Evolutionary conservation across 2,329 filamentous ascomycete species (phyloP), one percentile per base, ranked within the genome.

Genomic region (Helotiales sp.): DNA sequence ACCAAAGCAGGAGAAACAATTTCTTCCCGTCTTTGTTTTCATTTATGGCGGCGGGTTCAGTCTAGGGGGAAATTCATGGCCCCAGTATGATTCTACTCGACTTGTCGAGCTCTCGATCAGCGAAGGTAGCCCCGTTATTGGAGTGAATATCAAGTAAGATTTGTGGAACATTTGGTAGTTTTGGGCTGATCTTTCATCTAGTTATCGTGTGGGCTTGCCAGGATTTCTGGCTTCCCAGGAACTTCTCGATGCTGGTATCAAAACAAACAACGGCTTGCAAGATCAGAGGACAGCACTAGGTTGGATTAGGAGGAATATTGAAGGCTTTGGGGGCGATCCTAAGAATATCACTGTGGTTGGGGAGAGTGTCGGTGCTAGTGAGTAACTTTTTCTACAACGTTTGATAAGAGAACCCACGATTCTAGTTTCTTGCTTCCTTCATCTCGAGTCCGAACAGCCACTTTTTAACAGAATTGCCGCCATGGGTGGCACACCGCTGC

Each of bases 311-410:
- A 68, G 68, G 8, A 49, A 77, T 32, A 73, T 78, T 26, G 43
- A 63, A 0, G 75, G 73, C 1, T 78, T 78, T 52, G 75, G 76
- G 2, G 75, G 76, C 6, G 73, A 77, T 61, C 69, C 73, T 10
- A 50, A 66, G 0, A 66, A 66, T 28, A 65, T 77, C 22, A 77
- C 75, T 0, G 68, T 78, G 11, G 71, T 79, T 20, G 82, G 83
- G 20, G 79, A 83, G 67, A 82, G 47, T 43, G 64, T 47, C 3
- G 64, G 64, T 11, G 30, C 47, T 4, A 55, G 61, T 63, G 22
- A 40, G 61, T 61, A 20, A 1, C 49, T 40, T 17, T n/a, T n/a
- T n/a, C n/a, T n/a, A 17, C 26, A 61, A 45, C 3, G 32, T 6
- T 8, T n/a, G 22, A n/a, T 6, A 37, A 40, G 32, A 43, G n/a